These are phyloP conservation scores for Atkinsonella texensis DNA, from an alignment of 2,329 filamentous ascomycete genomes.

Conservation along the genomic window DNA sequence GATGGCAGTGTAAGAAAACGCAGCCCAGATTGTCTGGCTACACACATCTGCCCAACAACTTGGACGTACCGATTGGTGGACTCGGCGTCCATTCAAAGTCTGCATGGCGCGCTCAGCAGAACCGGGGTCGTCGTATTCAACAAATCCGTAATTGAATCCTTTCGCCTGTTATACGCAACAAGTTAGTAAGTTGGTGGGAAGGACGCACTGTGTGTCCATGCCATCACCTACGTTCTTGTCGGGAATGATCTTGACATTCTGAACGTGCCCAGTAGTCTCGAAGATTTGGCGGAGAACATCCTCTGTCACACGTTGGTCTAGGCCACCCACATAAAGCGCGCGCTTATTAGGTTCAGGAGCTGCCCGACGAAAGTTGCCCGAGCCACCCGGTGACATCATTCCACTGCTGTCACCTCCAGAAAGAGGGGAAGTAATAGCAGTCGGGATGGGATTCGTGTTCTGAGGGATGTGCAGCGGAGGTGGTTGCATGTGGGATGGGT, in stretches of 20 bases:
- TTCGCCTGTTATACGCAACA: conserved; percentile 51
- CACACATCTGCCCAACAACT: background rate
- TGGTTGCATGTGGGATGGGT: conserved; percentile 72
- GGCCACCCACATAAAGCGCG: conserved; percentile 86
- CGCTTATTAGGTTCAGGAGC: conserved; percentile 98
- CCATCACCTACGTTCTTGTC: conserved; percentile 84
- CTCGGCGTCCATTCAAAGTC: conserved; percentile 86
- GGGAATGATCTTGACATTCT: conserved; percentile 98
- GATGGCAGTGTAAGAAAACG: conserved; percentile 9
- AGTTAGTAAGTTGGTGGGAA: conserved; percentile 14
- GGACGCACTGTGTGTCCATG: conserved; percentile 7
- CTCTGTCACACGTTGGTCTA: conserved; percentile 91
- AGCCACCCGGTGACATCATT: conserved; percentile 77
- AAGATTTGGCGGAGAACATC: conserved; percentile 96
- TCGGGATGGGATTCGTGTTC: conserved; percentile 92
- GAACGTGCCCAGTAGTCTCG: conserved; percentile 94
- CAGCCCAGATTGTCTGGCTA: background rate
- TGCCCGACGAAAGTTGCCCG: conserved; percentile 73
- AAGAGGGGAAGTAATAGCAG: conserved; percentile 80
- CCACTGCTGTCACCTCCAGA: conserved; percentile 50
- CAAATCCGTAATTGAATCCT: conserved; percentile 97
- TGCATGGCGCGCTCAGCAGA: conserved; percentile 95
- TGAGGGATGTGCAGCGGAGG: conserved; percentile 88
- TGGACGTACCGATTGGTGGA: conserved; percentile 72
- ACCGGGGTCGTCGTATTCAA: conserved; percentile 96